Evolutionary conservation across 1,284 basidiomycete species (phyloP).

Genomic region (Golubevia pallescens): DNA sequence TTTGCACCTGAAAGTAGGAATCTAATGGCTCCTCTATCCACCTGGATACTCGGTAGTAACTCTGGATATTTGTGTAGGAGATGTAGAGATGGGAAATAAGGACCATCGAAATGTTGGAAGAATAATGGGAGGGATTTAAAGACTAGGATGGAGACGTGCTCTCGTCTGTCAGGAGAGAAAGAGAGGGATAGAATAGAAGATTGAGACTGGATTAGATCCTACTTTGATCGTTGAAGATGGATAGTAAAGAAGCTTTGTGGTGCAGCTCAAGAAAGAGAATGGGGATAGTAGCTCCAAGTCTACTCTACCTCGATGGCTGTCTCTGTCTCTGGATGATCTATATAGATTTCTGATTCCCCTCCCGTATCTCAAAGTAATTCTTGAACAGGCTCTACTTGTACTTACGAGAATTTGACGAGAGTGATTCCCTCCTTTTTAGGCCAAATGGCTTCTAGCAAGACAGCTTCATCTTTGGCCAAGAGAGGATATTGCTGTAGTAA

Average conservation of each 20-base stretch:
- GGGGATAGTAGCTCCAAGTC: too few relatives aligned
- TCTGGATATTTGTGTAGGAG: constrained; percentile 91
- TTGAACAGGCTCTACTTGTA: constrained; percentile 32
- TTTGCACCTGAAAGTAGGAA: constrained; percentile 80
- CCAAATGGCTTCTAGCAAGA: constrained; percentile 85
- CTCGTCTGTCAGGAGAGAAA: constrained; percentile 73
- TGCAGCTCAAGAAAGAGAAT: too few relatives aligned
- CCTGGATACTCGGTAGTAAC: constrained; percentile 83
- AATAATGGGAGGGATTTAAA: constrained; percentile 85
- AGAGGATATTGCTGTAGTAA: constrained; percentile 48
- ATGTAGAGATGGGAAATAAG: constrained; percentile 84
- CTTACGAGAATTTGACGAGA: constrained; percentile 87
- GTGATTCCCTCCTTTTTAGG: constrained; percentile 96
- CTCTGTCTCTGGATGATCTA: too few relatives aligned
- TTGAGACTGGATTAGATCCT: neutral
- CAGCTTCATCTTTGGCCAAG: constrained; percentile 68
- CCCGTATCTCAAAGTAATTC: too few relatives aligned
- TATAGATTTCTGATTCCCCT: too few relatives aligned
- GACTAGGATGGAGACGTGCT: constrained; percentile 91
- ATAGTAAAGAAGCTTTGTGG: neutral
- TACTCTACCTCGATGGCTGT: too few relatives aligned
- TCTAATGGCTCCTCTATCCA: constrained; percentile 97
- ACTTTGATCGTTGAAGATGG: neutral
- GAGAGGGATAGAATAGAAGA: neutral
- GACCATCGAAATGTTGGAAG: constrained; percentile 97